A percentile compares a stretch with the other conserved stretches of the same genome.
These are phyloP conservation scores for Fomitopsis schrenkii DNA, from an alignment of 1,284 basidiomycete species.

Conservation along the genomic window DNA sequence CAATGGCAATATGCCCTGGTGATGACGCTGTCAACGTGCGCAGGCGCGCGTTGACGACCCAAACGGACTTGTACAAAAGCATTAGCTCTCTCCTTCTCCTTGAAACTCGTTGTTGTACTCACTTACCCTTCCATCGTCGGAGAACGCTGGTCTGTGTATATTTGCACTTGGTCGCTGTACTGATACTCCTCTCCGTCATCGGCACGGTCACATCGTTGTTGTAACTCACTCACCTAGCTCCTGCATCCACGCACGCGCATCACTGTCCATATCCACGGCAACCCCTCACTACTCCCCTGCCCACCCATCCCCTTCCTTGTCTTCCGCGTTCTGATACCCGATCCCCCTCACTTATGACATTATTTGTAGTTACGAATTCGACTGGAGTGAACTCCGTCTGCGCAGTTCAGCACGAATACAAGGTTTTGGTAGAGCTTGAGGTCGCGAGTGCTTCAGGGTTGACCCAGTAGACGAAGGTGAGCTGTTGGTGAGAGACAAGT, in stretches of 20 bases:
- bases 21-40: constrained; percentile 30
- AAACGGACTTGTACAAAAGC: constrained; percentile 18
- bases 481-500: background rate
- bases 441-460: background rate
- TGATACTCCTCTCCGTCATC: background rate
- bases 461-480: background rate
- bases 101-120: constrained; percentile 9
- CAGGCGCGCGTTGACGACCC: constrained; percentile 31
- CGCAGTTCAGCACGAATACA: constrained; percentile 16
- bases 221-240: constrained; percentile 6
- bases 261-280: constrained; percentile 3
- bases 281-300: constrained; percentile 16
- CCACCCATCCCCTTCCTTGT: constrained; percentile 8
- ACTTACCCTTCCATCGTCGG: constrained; percentile 4
- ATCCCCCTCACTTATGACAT: constrained; percentile 23
- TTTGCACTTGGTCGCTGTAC: constrained; percentile 1
- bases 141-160: constrained; percentile 8
- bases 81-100: constrained; percentile 7
- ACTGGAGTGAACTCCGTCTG: constrained; percentile 12
- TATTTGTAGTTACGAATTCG: constrained; percentile 19
- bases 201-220: background rate
- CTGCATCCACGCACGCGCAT: background rate
- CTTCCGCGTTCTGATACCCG: constrained; percentile 14
- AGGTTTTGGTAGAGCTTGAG: constrained; percentile 11
- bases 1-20: constrained; percentile 23